phyloP scores from a whole-genome alignment of 495 filamentous ascomycete species.

The Tuber microsphaerosporum region DNA sequence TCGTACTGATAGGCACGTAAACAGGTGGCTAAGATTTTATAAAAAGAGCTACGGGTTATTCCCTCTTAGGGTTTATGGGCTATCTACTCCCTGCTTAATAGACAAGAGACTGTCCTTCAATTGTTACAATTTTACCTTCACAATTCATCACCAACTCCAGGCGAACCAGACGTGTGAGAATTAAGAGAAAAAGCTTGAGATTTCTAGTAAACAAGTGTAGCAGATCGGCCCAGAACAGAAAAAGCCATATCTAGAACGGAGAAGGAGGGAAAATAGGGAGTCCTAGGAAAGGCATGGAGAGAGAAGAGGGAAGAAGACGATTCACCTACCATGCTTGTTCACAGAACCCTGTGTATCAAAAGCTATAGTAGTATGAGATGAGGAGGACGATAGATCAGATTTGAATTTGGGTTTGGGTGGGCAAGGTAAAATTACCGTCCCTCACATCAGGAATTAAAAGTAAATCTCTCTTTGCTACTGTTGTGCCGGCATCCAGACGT shows the following conservation, averaged over 20 bases:
- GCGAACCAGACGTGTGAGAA: not conserved
- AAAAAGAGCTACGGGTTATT: too few relatives aligned
- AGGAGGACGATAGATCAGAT: not conserved
- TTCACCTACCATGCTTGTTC: not conserved
- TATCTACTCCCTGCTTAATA: not conserved
- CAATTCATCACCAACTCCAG: not conserved
- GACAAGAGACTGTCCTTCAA: not conserved
- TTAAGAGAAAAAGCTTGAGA: not conserved
- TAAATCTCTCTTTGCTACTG: not conserved
- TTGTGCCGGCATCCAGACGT: not conserved
- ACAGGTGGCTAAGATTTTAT: not conserved
- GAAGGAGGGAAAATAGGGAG: not conserved
- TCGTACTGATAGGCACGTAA: not conserved
- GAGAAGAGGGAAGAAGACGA: not conserved
- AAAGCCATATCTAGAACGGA: not conserved
- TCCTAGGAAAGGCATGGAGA: not conserved
- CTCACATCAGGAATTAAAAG: not conserved
- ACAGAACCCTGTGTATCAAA: not conserved
- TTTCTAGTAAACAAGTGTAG: not conserved
- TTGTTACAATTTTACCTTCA: not conserved
- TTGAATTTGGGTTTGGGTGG: not conserved
- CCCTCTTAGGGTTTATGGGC: not conserved
- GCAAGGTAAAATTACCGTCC: not conserved
- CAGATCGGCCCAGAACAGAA: not conserved
- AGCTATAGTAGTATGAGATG: not conserved